Base-by-base conservation (phyloP, 23 red algal species). In the Agarophyton chilense region DNA sequence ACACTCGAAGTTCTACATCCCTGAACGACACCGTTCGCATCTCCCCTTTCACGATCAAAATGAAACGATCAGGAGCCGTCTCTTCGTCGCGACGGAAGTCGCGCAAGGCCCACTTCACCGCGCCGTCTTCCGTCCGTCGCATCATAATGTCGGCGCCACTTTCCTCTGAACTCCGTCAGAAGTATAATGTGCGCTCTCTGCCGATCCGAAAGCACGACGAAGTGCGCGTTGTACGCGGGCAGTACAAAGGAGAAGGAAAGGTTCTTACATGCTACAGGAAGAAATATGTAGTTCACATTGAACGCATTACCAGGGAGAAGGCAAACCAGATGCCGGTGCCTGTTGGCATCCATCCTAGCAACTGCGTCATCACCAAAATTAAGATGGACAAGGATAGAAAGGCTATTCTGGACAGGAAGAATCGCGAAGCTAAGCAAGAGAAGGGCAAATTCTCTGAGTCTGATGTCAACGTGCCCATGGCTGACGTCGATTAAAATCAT, bases 141-240 rank as follows among this genome's bases (percentile, higher is more conserved):
- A 80, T 96, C 55, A 90, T 90, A 43, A 99, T 99, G 97, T 92
- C 91, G 16, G 97, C 97, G 55, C 78, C 93, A 45, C 72, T 99
- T 17, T 90, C 82, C 39, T 35, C 80, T 22, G 97, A 99, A 40
- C 90, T 99, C 26, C 93, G 93, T 67, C 90, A 88, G 28, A 99
- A 96, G 93, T 94, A 99, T 74, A 90, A 94, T 72, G 97, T 99
- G 66, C 97, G 93, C 72, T 90, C 93, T 22, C 39, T 99, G 57
- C 97, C 97, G 41, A 94, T 99, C 39, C 93, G 97, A 40, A 93
- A 90, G 68, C 87, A 93, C 60, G 97, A 99, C 82, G 97, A 96
- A 29, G 97, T 99, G 26, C 81, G 77, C 25, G 88, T 99, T 44
- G 90, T 94, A 13, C 89, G 97, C 26, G 97, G 97, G 11, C 61